Base-by-base conservation (phyloP, 2,329 filamentous ascomycete species). In the Aspergillus texensis region DNA sequence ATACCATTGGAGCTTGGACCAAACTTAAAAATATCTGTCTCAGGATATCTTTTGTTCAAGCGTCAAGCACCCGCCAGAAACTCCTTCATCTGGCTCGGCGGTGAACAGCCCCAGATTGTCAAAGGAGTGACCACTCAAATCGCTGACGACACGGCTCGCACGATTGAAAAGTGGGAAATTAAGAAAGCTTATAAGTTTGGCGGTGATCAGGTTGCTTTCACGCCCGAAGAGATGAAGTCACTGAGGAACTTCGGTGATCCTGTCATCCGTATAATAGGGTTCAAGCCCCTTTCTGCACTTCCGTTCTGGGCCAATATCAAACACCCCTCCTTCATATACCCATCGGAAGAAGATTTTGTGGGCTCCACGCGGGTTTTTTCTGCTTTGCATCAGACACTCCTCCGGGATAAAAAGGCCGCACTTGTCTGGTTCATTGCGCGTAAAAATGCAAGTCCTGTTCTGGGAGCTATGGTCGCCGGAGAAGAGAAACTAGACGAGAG, bases 171-270 rank as follows among this genome's bases (percentile, higher is more conserved):
- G 70, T 81, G 80, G 3, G 93, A 98, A 71, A 86, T 96, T 24
- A 91, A 91, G 63, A 97, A 95, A 77, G 95, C 94, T 0, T 99
- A 95, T 83, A 97, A 95, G 71, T 98, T 98, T 73, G 95, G 94
- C 14, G 94, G 93, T 45, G 92, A 96, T 68, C 93, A 93, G 55
- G 88, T 99, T 54, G 86, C 90, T 56, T 99, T 99, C 75, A 89
- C 89, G 0, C 86, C 89, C 0, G 93, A 97, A 39, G 94, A 99
- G 75, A 88, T 94, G 64, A 90, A 89, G 62, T 81, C 85, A 24
- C 84, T 99, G 63, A 89, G 89, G 65, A 83, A 92, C 68, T 97
- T 97, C 71, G 94, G 94, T 3, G 85, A 91, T 1, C 92, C 93
- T 0, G 83, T 92, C 14, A 91, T 99, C 62, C 89, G 93, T 6